These are phyloP conservation scores for Rhytidhysteron rufulum DNA, from an alignment of 2,329 filamentous ascomycete genomes.

Conservation along the genomic window DNA sequence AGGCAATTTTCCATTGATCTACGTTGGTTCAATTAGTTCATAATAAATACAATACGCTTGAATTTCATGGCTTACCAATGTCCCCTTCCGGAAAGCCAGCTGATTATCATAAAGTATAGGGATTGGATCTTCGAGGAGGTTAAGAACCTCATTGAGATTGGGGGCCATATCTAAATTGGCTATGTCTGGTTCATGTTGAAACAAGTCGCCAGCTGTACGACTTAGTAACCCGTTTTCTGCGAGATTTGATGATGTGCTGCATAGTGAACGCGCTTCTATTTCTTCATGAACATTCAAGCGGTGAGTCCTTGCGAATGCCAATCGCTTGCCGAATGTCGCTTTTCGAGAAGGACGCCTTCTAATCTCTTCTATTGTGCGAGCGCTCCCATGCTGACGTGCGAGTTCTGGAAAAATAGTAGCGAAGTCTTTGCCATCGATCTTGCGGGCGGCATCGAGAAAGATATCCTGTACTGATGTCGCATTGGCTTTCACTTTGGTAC, in stretches of 20 bases:
- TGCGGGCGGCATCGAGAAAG: too few relatives aligned
- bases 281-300: conserved; percentile 6
- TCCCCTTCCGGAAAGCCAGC: conserved; percentile 25
- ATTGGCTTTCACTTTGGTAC: too few relatives aligned
- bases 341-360: conserved; percentile 34
- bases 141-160: conserved; percentile 13
- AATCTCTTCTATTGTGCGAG: conserved; percentile 20
- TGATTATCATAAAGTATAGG: conserved; percentile 22
- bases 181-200: not conserved
- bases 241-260: not conserved
- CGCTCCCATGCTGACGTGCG: conserved; percentile 12
- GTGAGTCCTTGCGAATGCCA: conserved; percentile 11
- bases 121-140: conserved; percentile 18
- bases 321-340: conserved; percentile 16
- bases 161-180: not conserved
- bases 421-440: not conserved
- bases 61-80: conserved; percentile 11
- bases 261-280: not conserved
- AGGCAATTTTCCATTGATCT: conserved; percentile 5
- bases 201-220: too few relatives aligned
- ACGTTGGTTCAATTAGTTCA: not conserved
- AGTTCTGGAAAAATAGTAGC: not conserved
- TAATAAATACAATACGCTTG: not conserved
- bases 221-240: too few relatives aligned
- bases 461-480: conserved; percentile 14